Percentiles rank a stretch among this genome's conserved stretches.
These are phyloP conservation scores for Phalaenopsis aphrodite DNA, from an alignment of 106 monocot genomes.

Conservation along the genomic window DNA sequence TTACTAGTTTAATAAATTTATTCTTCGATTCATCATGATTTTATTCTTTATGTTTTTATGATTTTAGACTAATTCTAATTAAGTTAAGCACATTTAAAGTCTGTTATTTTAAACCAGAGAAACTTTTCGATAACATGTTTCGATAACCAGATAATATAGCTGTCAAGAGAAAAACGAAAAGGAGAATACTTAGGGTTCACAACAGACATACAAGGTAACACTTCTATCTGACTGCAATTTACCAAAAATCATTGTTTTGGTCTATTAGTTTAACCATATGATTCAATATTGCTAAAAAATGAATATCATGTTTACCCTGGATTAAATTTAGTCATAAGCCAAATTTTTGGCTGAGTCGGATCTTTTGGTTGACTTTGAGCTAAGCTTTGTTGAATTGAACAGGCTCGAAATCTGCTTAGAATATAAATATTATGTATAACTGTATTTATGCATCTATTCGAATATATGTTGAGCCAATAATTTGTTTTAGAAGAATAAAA, in stretches of 20 bases:
- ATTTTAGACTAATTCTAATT: background rate
- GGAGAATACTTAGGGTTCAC: slow-evolving; percentile 44
- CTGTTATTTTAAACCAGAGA: slow-evolving; percentile 26
- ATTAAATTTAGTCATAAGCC: too few species aligned
- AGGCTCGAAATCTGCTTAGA: too few species aligned
- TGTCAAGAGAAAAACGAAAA: slow-evolving; percentile 47
- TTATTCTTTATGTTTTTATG: background rate
- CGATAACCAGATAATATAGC: slow-evolving; percentile 55
- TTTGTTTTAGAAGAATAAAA: too few species aligned
- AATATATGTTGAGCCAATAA: too few species aligned
- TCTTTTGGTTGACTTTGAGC: too few species aligned
- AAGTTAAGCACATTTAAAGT: background rate
- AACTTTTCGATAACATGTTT: slow-evolving; percentile 61
- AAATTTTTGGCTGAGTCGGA: too few species aligned
- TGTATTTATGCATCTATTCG: too few species aligned
- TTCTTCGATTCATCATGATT: background rate
- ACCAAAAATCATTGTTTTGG: background rate
- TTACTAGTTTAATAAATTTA: background rate
- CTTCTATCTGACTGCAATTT: background rate
- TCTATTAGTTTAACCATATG: too few species aligned
- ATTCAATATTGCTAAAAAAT: too few species aligned
- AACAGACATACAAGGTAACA: slow-evolving; percentile 57
- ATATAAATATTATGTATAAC: too few species aligned
- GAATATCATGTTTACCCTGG: too few species aligned
- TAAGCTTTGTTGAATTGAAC: too few species aligned